phyloP scores from a whole-genome alignment of 2,329 filamentous ascomycete genomes.

The Dothideomycetes sp. region DNA sequence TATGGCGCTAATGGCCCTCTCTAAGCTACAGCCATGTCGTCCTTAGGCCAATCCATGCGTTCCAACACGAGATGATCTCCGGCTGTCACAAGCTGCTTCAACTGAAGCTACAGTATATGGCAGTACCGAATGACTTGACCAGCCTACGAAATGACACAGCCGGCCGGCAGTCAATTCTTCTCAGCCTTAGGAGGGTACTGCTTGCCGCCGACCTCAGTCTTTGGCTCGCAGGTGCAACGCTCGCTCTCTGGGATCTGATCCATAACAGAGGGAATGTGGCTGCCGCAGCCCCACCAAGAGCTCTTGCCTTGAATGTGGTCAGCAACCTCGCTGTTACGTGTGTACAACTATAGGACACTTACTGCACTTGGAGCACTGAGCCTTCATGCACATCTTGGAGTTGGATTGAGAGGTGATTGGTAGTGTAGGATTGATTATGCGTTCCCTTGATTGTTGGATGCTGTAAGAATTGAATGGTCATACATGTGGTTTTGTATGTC shows the following conservation, averaged over 20 bases:
- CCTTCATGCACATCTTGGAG: conserved; percentile 5
- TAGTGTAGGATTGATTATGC: neutral
- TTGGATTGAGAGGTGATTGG: neutral
- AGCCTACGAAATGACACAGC: conserved; percentile 2
- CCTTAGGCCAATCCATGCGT: too few relatives aligned
- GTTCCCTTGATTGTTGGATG: neutral
- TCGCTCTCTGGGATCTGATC: conserved; percentile 43
- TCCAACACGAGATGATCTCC: too few relatives aligned
- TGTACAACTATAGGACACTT: conserved; percentile 11
- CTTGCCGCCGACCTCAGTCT: conserved; percentile 45
- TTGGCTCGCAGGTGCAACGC: conserved; percentile 51
- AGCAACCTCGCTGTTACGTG: neutral
- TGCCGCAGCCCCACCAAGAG: conserved; percentile 6
- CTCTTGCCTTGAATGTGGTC: conserved; percentile 1
- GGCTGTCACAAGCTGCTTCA: too few relatives aligned
- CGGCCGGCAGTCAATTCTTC: conserved; percentile 2
- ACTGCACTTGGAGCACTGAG: conserved; percentile 32
- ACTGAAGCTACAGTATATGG: too few relatives aligned
- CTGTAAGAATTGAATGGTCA: neutral
- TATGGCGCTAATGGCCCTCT: too few relatives aligned
- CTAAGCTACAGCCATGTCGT: too few relatives aligned
- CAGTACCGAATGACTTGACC: too few relatives aligned
- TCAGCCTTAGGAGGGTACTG: conserved; percentile 44
- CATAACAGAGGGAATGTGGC: conserved; percentile 50
- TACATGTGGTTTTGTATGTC: too few relatives aligned